Evolutionary conservation across 148 eudicot species (phyloP), one percentile per base, ranked within the genome.

Genomic region (Spergularia bocconei): DNA sequence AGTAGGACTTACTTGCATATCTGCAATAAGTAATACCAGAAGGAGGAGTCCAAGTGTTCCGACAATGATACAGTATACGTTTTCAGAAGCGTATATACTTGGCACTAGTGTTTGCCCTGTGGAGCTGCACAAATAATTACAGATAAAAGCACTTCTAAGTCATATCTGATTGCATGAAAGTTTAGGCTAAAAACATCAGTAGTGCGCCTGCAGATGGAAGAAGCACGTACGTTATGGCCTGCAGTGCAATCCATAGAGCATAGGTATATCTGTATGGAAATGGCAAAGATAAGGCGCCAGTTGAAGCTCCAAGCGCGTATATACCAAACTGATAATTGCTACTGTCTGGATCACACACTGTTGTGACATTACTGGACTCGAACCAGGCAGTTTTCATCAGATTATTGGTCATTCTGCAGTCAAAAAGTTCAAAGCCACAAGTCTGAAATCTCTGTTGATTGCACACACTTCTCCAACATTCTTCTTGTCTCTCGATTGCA

Each of bases 211-310:
- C 47, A 39, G 13, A 59, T 48, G 12, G 17, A 65, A 47, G 39
- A 17, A 52, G 15, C 23, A 54, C 9, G 51, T 76, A 88, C 96
- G 91, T 83, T 48, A 88, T 79, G 74, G 82, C 87, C 79, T 79
- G 84, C 70, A 91, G 83, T 41, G 92, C 96, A 82, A 85, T 84
- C 91, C 92, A 91, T 23, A 88, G 85, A 75, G 92, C 83, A 70
- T 84, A 88, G 79, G 78, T 80, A 73, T 85, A 91, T 70, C 83
- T 85, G 75, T 77, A 80, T 14, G 77, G 39, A 71, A 88, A 87
- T 13, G 16, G 0, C 5, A 86, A 66, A 48, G 87, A 77, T 20
- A 85, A 78, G 48, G 86, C 87, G 16, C 69, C 80, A 15, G 64
- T 72, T 1, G 71, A 72, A 65, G 85, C 83, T 48, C 84, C 80